Conservation (phyloP, 2,329 filamentous ascomycete genomes). For the Coniochaeta prunicola region DNA sequence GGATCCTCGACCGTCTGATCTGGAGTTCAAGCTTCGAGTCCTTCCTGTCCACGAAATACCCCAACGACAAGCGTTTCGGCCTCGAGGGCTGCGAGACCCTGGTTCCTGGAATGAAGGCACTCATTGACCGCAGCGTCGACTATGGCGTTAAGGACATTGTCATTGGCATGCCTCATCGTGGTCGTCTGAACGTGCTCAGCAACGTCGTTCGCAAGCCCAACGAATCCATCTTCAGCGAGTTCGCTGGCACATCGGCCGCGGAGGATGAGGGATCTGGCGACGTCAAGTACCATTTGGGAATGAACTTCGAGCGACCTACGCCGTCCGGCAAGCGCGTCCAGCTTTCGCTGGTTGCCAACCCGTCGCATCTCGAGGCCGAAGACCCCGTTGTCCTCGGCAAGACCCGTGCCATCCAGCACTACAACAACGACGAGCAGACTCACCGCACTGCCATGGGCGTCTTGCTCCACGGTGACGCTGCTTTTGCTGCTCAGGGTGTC, state of each 20-base stretch:
- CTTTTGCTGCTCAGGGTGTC: constrained; percentile 91
- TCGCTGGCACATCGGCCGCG: constrained; percentile 78
- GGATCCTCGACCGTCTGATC: constrained; percentile 93
- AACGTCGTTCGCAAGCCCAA: constrained; percentile 99
- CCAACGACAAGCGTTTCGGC: constrained; percentile 99
- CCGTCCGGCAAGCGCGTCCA: constrained; percentile 99
- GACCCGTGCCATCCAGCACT: constrained; percentile 96
- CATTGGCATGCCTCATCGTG: constrained; percentile 98
- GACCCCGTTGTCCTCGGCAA: constrained; percentile 97
- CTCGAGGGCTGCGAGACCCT: constrained; percentile 95
- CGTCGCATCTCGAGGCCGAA: constrained; percentile 95
- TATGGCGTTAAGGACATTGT: constrained; percentile 99
- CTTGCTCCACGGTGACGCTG: constrained; percentile 92
- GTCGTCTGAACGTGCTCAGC: constrained; percentile 92
- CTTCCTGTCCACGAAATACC: constrained; percentile 95
- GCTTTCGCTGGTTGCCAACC: constrained; percentile 95
- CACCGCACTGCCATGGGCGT: constrained; percentile 92
- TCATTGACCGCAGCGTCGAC: constrained; percentile 97
- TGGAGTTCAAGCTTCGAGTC: constrained; percentile 97
- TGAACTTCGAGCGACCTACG: constrained; percentile 99
- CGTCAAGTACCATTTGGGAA: constrained; percentile 98
- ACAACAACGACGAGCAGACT: constrained; percentile 91
- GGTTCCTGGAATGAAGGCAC: constrained; percentile 97
- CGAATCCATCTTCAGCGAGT: constrained; percentile 99
- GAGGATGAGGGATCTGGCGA: constrained; percentile 96